Conservation (phyloP, 2,329 filamentous ascomycete species). For the Hypoxylon sp. region DNA sequence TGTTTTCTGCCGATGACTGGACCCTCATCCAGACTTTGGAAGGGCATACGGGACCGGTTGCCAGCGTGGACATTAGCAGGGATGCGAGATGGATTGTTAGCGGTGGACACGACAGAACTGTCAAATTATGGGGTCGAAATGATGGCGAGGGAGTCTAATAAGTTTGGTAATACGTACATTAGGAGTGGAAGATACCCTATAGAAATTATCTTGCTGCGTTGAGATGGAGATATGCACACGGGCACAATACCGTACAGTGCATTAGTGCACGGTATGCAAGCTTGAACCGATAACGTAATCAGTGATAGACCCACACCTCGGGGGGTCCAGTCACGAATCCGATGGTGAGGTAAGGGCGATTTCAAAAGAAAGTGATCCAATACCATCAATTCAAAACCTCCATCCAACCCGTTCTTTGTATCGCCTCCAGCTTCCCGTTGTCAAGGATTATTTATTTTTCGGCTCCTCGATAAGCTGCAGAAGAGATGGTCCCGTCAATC, state of each 20-base stretch:
- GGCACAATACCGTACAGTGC: neutral
- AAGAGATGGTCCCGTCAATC: constrained; percentile 32
- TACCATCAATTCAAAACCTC: constrained; percentile 25
- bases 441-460: constrained; percentile 4
- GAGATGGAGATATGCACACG: constrained; percentile 1
- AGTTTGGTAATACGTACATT: constrained; percentile 16
- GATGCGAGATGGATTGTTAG: constrained; percentile 95
- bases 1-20: constrained; percentile 98
- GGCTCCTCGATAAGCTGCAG: neutral
- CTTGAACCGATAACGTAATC: constrained; percentile 20
- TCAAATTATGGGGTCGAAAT: constrained; percentile 95
- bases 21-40: constrained; percentile 86
- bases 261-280: neutral
- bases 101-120: constrained; percentile 91
- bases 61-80: constrained; percentile 87
- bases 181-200: constrained; percentile 46
- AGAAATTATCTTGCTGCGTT: constrained; percentile 15
- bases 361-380: constrained; percentile 40
- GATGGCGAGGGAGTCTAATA: constrained; percentile 69
- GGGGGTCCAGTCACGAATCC: constrained; percentile 32
- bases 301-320: constrained; percentile 38
- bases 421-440: constrained; percentile 22
- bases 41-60: constrained; percentile 91
- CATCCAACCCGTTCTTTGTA: constrained; percentile 23
- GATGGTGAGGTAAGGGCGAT: constrained; percentile 41